Evolutionary conservation across 2,329 filamentous ascomycete species (phyloP).

Genomic region (Shiraia bambusicola): DNA sequence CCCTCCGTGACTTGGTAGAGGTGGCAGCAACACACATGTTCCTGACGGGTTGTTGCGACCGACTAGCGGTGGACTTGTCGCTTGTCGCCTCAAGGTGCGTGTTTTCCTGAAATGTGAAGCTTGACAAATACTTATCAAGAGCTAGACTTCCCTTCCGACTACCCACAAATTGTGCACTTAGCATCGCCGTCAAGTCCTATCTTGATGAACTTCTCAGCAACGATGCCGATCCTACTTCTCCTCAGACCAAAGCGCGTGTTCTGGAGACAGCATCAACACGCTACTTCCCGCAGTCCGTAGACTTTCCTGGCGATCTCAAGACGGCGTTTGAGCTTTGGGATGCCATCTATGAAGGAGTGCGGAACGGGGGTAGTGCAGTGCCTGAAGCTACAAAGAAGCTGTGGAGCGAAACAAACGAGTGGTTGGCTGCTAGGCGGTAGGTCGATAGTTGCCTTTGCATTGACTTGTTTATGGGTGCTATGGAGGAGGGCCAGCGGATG

Average conservation of each 20-base stretch:
- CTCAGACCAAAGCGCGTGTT: conserved; percentile 52
- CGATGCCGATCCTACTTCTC: conserved; percentile 54
- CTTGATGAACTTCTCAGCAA: conserved; percentile 68
- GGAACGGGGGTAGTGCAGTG: conserved; percentile 51
- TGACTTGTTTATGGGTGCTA: neutral
- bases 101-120: conserved; percentile 27
- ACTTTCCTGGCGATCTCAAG: conserved; percentile 60
- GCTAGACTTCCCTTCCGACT: conserved; percentile 63
- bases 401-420: conserved; percentile 62
- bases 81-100: conserved; percentile 72
- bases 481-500: neutral
- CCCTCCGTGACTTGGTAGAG: conserved; percentile 81
- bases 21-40: conserved; percentile 79
- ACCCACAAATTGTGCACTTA: conserved; percentile 73
- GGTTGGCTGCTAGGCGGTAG: conserved; percentile 50
- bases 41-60: conserved; percentile 74
- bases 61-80: conserved; percentile 56
- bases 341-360: conserved; percentile 62
- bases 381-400: conserved; percentile 51
- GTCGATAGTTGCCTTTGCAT: neutral
- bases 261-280: conserved; percentile 55
- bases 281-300: conserved; percentile 63
- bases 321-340: conserved; percentile 66
- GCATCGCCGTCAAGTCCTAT: conserved; percentile 78
- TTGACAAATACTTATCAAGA: conserved; percentile 7